Conservation (phyloP, 148 eudicot genomes). For the Rhododendron molle region DNA sequence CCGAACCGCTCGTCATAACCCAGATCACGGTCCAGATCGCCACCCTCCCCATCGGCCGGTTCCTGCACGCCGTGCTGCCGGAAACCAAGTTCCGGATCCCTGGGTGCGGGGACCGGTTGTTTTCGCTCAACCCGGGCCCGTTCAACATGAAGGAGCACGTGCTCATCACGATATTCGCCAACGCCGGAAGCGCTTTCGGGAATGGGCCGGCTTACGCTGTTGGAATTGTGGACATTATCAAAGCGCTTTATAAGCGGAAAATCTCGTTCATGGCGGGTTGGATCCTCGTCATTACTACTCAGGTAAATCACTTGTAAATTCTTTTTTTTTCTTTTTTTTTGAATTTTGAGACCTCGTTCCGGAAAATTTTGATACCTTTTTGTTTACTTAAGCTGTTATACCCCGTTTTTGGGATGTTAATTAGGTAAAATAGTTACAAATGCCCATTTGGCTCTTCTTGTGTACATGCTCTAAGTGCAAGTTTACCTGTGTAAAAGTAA, state of each 20-base stretch:
- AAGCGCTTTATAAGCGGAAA: conserved; percentile 64
- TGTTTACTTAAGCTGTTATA: too few species aligned
- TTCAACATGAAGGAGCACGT: conserved; percentile 96
- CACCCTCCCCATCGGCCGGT: conserved; percentile 65
- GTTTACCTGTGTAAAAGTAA: too few species aligned
- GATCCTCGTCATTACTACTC: conserved; percentile 88
- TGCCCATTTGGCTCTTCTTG: too few species aligned
- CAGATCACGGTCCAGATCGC: conserved; percentile 87
- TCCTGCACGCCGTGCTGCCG: conserved; percentile 60
- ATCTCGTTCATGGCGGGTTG: conserved; percentile 82
- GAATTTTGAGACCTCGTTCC: too few species aligned
- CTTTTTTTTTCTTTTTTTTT: not conserved
- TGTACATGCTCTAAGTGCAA: too few species aligned
- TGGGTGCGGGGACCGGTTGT: conserved; percentile 48
- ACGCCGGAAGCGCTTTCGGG: conserved; percentile 88
- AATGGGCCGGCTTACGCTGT: conserved; percentile 82
- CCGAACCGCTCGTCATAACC: conserved; percentile 75
- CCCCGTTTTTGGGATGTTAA: too few species aligned
- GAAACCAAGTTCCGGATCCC: conserved; percentile 49
- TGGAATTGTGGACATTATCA: conserved; percentile 65
- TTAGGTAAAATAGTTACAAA: too few species aligned
- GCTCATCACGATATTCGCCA: conserved; percentile 74
- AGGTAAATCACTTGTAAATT: conserved; percentile 27
- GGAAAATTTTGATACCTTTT: too few species aligned
- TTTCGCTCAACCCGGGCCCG: conserved; percentile 83